phyloP scores from a whole-genome alignment of 1,284 basidiomycete species.

The Pisolithus thermaeus region DNA sequence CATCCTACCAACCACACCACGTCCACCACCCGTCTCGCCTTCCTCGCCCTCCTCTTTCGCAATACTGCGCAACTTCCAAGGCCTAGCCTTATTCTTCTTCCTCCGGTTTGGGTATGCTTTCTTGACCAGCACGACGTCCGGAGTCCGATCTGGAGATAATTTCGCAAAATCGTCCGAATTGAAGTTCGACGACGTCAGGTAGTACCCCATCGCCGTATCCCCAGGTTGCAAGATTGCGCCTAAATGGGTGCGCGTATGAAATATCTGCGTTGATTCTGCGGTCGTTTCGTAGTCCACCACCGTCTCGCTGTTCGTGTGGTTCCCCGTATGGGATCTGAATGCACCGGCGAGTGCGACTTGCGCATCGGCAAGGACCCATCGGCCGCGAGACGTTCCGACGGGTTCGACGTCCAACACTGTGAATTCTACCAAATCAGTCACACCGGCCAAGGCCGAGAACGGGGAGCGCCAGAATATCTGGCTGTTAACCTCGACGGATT shows the following conservation, averaged over 20 bases:
- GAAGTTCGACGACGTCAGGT: slow-evolving; percentile 86
- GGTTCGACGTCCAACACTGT: slow-evolving; percentile 93
- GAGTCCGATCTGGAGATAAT: slow-evolving; percentile 71
- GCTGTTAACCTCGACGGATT: slow-evolving; percentile 74
- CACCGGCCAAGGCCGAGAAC: slow-evolving; percentile 77
- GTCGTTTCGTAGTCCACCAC: slow-evolving; percentile 57
- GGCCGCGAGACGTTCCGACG: slow-evolving; percentile 65
- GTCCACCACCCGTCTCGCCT: slow-evolving; percentile 67
- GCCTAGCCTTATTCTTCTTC: slow-evolving; percentile 84
- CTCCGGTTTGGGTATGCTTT: slow-evolving; percentile 94
- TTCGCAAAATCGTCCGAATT: slow-evolving; percentile 84
- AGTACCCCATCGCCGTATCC: slow-evolving; percentile 89
- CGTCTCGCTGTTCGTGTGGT: slow-evolving; percentile 35
- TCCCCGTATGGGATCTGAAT: slow-evolving; percentile 45
- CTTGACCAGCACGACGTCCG: slow-evolving; percentile 90
- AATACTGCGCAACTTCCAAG: slow-evolving; percentile 90
- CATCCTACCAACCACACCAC: slow-evolving; percentile 84
- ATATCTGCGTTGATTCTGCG: slow-evolving; percentile 69
- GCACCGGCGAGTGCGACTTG: slow-evolving; percentile 88
- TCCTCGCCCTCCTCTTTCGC: slow-evolving; percentile 90
- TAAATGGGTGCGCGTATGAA: slow-evolving; percentile 94
- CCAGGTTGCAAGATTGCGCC: slow-evolving; percentile 94
- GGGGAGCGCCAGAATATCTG: slow-evolving; percentile 90
- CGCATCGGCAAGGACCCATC: slow-evolving; percentile 86
- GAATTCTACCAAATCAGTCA: slow-evolving; percentile 90